These are phyloP conservation scores for Candida methanosorbosa DNA, from an alignment of 805 yeast species.

Conservation along the genomic window DNA sequence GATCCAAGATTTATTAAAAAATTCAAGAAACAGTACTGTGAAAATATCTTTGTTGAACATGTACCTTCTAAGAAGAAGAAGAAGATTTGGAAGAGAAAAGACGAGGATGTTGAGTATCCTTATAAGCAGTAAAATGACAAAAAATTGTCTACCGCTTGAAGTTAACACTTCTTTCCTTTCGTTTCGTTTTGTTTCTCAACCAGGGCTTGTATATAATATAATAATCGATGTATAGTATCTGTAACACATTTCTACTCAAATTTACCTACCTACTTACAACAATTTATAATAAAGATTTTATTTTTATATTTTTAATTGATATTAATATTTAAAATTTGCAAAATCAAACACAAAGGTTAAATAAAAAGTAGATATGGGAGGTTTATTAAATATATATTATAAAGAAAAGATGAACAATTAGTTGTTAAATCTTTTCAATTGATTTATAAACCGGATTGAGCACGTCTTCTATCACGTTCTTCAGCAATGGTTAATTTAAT, in stretches of 20 bases:
- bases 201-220: no score
- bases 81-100: constrained; percentile 89
- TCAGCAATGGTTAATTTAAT: constrained; percentile 91
- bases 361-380: no score
- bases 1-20: constrained; percentile 81
- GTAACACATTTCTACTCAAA: no score
- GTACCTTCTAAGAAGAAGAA: constrained; percentile 74
- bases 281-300: no score
- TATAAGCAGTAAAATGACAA: constrained; percentile 35
- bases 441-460: constrained; percentile 52
- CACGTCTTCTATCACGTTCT: constrained; percentile 98
- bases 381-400: neutral
- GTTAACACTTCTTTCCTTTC: no score
- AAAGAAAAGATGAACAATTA: neutral
- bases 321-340: no score
- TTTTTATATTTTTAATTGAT: no score
- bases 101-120: constrained; percentile 78
- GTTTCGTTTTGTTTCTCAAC: no score
- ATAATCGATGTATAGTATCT: no score
- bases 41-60: constrained; percentile 80
- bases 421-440: neutral
- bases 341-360: no score
- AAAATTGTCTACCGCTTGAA: no score
- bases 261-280: no score
- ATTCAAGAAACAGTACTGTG: constrained; percentile 61